Base-by-base conservation (phyloP, 75 land plant genomes). In the Sequoiadendron giganteum region DNA sequence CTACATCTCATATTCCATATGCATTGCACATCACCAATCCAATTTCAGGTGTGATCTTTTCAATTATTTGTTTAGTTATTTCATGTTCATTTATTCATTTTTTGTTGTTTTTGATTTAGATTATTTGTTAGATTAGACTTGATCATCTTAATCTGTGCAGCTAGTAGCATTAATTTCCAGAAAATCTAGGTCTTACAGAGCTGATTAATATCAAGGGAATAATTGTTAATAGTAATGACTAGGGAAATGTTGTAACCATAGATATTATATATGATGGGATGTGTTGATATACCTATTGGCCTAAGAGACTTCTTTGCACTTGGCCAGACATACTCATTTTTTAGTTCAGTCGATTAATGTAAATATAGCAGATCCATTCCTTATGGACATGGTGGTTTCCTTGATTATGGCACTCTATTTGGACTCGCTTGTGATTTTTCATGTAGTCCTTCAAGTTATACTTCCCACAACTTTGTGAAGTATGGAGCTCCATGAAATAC, bases 221-320 rank as follows among this genome's bases (percentile, higher is more conserved):
- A 89, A 61, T 95, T 48, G 90, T 95, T 7, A 93, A 87, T 87
- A 93, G 92, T 68, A 95, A 91, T 83, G 96, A 96, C 13, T 96
- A 95, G 96, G 94, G 95, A 87, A 94, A 92, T 93, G 94, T 95
- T 36, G 98, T 95, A 83, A 93, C 98, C 16, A 94, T 96, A 89
- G 98, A 96, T 89, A 83, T 91, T 5, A 58, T 96, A 25, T 95
- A 95, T 96, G 98, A 96, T 96, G 98, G 98, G 98, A 21, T 92
- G 96, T 14, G 98, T 95, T 77, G 98, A 96, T 87, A 92, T 96
- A 52, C 94, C 94, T 54, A 95, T 96, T 84, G 98, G 95, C 54
- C 89, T 94, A 13, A 96, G 98, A 81, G 93, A 90, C 39, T 72
- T 92, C 0, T 94, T 92, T 88, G 94, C 95, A 28, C 21, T 93